phyloP scores from a whole-genome alignment of 2,329 filamentous ascomycete genomes.

The Ilyonectria destructans region DNA sequence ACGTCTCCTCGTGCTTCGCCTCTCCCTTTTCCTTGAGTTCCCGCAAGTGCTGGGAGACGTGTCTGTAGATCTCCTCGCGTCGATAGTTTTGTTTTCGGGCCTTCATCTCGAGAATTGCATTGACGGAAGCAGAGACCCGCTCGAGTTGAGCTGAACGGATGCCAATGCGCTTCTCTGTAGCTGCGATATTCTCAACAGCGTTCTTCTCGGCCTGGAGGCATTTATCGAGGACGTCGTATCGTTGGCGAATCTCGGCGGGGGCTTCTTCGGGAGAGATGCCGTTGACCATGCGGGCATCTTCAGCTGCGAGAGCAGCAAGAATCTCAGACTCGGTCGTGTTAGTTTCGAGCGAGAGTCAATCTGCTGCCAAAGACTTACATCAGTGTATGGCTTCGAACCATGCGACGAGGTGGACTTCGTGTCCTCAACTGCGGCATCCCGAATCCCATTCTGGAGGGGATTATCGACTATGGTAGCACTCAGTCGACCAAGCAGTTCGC shows the following conservation, averaged over 20 bases:
- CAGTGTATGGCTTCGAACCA: constrained; percentile 35
- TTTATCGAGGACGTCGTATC: constrained; percentile 39
- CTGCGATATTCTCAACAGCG: constrained; percentile 4
- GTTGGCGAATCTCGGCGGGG: constrained; percentile 37
- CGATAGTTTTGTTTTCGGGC: constrained; percentile 14
- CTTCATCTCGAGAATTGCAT: constrained; percentile 24
- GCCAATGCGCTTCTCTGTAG: constrained; percentile 21
- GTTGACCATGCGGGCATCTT: constrained; percentile 40
- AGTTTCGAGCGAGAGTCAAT: not conserved
- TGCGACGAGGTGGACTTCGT: not conserved
- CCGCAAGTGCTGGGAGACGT: constrained; percentile 48
- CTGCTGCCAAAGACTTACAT: constrained; percentile 29
- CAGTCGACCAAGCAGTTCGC: constrained; percentile 8
- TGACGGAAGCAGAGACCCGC: constrained; percentile 25
- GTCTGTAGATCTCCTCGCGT: constrained; percentile 45
- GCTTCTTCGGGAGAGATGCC: constrained; percentile 39
- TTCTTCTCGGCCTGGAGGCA: constrained; percentile 26
- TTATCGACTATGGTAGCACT: not conserved
- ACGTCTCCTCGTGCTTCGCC: constrained; percentile 21
- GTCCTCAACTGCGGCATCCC: not conserved
- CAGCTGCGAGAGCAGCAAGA: constrained; percentile 39
- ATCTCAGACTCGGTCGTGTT: constrained; percentile 37
- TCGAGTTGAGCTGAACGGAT: constrained; percentile 36
- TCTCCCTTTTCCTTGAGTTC: constrained; percentile 24
- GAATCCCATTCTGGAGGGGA: not conserved